Evolutionary conservation across 257 asterid species (phyloP).

Genomic region (Galeopsis tetrahit): DNA sequence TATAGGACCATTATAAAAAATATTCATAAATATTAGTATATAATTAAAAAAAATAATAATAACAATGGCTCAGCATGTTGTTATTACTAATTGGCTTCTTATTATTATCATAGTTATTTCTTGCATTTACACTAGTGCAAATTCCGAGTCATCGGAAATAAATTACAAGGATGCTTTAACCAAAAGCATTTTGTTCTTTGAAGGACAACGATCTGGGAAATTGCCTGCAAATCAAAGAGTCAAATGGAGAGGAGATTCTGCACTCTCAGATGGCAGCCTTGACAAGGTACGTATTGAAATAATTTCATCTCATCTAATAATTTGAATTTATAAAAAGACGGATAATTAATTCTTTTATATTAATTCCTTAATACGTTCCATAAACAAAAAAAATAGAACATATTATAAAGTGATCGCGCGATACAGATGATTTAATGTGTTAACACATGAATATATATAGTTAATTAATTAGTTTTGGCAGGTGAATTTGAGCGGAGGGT

Average conservation of each 20-base stretch:
- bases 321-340: no score
- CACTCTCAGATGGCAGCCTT: conserved; percentile 58
- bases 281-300: conserved; percentile 41
- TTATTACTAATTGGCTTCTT: background rate
- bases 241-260: conserved; percentile 81
- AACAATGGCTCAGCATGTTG: background rate
- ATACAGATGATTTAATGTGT: background rate
- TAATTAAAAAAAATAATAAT: no score
- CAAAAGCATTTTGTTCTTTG: conserved; percentile 79
- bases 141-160: conserved; percentile 23
- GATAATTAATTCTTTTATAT: no score
- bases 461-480: conserved; percentile 11
- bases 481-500: conserved; percentile 77
- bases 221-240: conserved; percentile 63
- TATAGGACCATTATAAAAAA: no score
- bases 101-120: conserved; percentile 28
- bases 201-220: conserved; percentile 84
- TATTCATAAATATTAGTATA: no score
- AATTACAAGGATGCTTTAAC: conserved; percentile 57
- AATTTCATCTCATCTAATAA: no score
- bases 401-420: background rate
- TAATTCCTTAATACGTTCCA: no score
- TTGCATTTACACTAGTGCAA: conserved; percentile 30
- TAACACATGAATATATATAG: background rate
- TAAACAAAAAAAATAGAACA: background rate